Percentiles rank a stretch among this genome's conserved stretches.
These are phyloP conservation scores for Arthroderma sp. DNA, from an alignment of 2,329 filamentous ascomycete species.

Conservation along the genomic window DNA sequence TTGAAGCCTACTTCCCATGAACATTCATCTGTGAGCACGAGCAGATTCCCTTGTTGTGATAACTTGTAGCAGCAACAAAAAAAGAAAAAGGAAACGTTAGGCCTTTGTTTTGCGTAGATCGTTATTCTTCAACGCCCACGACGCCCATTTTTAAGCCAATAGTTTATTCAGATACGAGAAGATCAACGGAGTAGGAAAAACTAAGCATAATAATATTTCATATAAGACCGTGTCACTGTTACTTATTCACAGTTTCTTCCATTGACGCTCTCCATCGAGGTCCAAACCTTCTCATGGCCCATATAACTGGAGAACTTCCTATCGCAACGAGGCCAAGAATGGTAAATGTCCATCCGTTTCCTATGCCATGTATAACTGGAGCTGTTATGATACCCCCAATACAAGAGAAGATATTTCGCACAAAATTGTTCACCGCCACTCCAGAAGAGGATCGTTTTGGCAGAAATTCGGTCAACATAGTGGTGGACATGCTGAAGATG, in stretches of 20 bases:
- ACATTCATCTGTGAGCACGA: too few species aligned
- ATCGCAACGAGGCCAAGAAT: slow-evolving; percentile 44
- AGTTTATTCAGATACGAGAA: too few species aligned
- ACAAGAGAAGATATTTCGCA: slow-evolving; percentile 65
- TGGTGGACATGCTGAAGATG: slow-evolving; percentile 59
- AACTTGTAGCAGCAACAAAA: too few species aligned
- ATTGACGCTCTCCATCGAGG: slow-evolving; percentile 51
- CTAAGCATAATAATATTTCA: not conserved
- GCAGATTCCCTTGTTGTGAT: too few species aligned
- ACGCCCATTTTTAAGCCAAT: too few species aligned
- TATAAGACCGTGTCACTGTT: not conserved
- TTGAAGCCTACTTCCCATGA: too few species aligned
- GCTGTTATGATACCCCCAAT: slow-evolving; percentile 56
- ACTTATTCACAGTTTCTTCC: slow-evolving; percentile 29
- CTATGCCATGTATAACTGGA: slow-evolving; percentile 57
- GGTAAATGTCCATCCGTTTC: slow-evolving; percentile 66
- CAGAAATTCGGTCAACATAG: slow-evolving; percentile 78
- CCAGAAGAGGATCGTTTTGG: slow-evolving; percentile 56
- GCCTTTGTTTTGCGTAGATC: too few species aligned
- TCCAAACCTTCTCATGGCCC: slow-evolving; percentile 47
- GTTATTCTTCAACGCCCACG: too few species aligned
- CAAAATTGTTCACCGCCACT: slow-evolving; percentile 70
- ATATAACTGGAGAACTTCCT: slow-evolving; percentile 46
- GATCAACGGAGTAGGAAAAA: too few species aligned
- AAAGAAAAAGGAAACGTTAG: too few species aligned